Evolutionary conservation across 2,329 filamentous ascomycete genomes (phyloP).

Genomic region (Paraphaeosphaeria sporulosa): DNA sequence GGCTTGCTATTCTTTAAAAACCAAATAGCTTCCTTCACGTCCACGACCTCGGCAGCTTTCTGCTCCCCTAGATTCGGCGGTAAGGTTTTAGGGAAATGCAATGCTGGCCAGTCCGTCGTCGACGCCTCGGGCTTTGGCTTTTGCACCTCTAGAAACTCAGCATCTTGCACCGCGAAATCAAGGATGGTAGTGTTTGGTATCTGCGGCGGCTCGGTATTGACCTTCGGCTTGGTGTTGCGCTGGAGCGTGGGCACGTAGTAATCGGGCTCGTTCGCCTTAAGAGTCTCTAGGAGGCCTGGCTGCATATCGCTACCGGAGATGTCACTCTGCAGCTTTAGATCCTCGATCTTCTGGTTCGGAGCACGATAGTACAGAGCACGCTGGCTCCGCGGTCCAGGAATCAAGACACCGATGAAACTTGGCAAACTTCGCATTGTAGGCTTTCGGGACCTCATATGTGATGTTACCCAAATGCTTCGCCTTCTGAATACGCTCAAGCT

Average conservation of each 20-base stretch:
- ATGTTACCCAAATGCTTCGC: neutral
- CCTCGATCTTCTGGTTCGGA: neutral
- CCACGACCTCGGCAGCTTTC: neutral
- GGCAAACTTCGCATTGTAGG: slow-evolving; percentile 20
- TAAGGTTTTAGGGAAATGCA: neutral
- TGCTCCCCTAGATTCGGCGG: neutral
- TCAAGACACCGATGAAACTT: slow-evolving; percentile 26
- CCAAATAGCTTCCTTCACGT: neutral
- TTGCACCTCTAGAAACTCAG: neutral
- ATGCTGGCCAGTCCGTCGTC: neutral
- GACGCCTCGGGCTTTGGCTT: neutral
- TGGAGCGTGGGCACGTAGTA: neutral
- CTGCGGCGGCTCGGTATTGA: neutral
- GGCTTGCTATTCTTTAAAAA: neutral
- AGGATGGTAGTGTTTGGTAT: neutral
- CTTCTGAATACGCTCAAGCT: slow-evolving; percentile 15
- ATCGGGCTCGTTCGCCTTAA: neutral
- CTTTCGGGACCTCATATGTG: neutral
- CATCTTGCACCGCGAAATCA: neutral
- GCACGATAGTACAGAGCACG: neutral
- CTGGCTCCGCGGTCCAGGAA: slow-evolving; percentile 8
- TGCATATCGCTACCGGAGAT: neutral
- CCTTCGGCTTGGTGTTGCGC: neutral
- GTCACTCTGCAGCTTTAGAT: neutral
- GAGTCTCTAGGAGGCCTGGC: neutral